Evolutionary conservation across 106 monocot genomes (phyloP).

Genomic region (Allium cepa): DNA sequence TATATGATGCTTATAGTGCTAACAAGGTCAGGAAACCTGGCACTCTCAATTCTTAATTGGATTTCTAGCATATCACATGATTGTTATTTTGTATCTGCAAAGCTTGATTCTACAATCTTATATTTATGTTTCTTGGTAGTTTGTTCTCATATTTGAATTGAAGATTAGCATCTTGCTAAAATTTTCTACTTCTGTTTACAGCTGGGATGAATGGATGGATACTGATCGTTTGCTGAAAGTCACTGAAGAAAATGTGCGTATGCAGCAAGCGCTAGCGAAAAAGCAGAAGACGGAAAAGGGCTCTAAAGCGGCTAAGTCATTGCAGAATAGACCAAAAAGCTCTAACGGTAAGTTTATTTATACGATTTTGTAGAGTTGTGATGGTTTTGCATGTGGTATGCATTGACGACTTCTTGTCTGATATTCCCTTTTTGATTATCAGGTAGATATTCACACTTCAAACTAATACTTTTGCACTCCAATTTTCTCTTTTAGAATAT

Average conservation of each 20-base stretch:
- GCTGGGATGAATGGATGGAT: conserved; percentile 98
- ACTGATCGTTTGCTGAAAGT: conserved; percentile 67
- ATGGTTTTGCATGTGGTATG: too few species aligned
- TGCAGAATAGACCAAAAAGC: conserved; percentile 70
- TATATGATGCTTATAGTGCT: too few species aligned
- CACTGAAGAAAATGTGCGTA: conserved; percentile 62
- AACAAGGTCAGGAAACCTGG: too few species aligned
- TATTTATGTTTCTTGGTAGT: neutral
- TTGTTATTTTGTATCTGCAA: too few species aligned
- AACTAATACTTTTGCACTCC: too few species aligned
- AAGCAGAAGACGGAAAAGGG: conserved; percentile 47
- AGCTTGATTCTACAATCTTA: too few species aligned
- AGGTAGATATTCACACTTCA: neutral
- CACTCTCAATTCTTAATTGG: too few species aligned
- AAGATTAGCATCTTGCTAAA: neutral
- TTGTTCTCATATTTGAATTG: neutral
- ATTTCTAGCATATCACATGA: too few species aligned
- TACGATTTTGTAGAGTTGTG: neutral
- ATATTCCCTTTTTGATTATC: neutral
- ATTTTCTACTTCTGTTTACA: conserved; percentile 22
- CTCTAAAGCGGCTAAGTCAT: conserved; percentile 52
- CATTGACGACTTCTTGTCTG: neutral
- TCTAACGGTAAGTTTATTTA: conserved; percentile 37
- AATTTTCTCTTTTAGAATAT: too few species aligned
- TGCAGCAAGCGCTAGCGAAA: conserved; percentile 56